These are phyloP conservation scores for Botrytis byssoidea DNA, from an alignment of 2,329 filamentous ascomycete species.

Conservation along the genomic window DNA sequence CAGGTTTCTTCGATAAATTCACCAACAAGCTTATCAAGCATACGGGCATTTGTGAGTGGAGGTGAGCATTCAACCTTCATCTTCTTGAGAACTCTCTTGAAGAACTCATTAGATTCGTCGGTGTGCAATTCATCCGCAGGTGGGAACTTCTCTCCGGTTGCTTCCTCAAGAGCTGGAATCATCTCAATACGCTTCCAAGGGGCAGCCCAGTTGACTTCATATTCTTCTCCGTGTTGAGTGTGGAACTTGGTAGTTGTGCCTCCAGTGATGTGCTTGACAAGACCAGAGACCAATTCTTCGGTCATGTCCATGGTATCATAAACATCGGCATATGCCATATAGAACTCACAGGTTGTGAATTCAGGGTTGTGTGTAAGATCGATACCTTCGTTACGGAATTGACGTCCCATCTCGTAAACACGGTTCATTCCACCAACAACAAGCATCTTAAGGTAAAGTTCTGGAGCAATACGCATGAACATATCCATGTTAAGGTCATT, in stretches of 20 bases:
- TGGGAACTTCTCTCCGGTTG: conserved; percentile 90
- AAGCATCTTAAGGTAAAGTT: conserved; percentile 93
- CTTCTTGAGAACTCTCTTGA: conserved; percentile 82
- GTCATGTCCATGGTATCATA: conserved; percentile 89
- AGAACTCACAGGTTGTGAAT: conserved; percentile 97
- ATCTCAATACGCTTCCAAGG: conserved; percentile 95
- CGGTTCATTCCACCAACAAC: conserved; percentile 92
- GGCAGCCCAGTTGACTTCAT: conserved; percentile 92
- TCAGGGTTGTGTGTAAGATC: conserved; percentile 97
- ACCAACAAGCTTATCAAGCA: conserved; percentile 92
- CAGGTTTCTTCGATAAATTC: conserved; percentile 95
- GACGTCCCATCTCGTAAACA: conserved; percentile 92
- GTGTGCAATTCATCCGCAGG: conserved; percentile 87
- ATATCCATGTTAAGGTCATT: conserved; percentile 95
- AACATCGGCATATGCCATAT: conserved; percentile 88
- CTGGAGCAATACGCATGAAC: conserved; percentile 91
- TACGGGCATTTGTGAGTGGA: conserved; percentile 88
- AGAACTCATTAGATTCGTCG: conserved; percentile 79
- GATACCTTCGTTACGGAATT: conserved; percentile 92
- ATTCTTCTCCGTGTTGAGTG: conserved; percentile 80
- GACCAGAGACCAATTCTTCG: conserved; percentile 85
- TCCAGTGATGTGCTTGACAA: conserved; percentile 87
- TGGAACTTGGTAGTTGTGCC: conserved; percentile 82
- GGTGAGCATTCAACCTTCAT: conserved; percentile 85
- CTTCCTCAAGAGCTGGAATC: conserved; percentile 89